phyloP scores from a whole-genome alignment of 1,284 basidiomycete species.

The Apiotrichum sp. region DNA sequence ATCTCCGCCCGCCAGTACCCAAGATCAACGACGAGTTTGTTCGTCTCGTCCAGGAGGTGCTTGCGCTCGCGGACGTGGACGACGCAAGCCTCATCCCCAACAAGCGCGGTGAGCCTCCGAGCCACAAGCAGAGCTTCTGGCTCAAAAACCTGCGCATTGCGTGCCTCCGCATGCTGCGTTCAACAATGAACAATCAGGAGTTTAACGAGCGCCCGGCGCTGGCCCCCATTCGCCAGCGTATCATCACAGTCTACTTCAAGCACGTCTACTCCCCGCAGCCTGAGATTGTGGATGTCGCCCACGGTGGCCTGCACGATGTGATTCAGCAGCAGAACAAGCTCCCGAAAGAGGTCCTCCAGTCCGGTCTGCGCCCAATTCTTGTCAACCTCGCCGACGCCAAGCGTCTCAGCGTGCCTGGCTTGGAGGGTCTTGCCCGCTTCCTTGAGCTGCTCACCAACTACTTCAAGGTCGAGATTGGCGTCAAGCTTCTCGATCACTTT shows the following conservation, averaged over 20 bases:
- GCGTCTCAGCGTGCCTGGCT: conserved; percentile 83
- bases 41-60: conserved; percentile 85
- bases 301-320: conserved; percentile 86
- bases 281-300: conserved; percentile 93
- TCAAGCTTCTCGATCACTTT: conserved; percentile 95
- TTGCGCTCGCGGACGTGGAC: conserved; percentile 93
- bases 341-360: conserved; percentile 92
- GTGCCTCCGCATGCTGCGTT: conserved; percentile 86
- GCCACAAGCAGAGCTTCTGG: conserved; percentile 74
- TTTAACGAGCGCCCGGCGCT: conserved; percentile 77
- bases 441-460: conserved; percentile 95
- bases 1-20: conserved; percentile 73
- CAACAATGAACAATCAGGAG: conserved; percentile 89
- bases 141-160: conserved; percentile 90
- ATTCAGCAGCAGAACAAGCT: conserved; percentile 83
- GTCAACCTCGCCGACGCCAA: conserved; percentile 98
- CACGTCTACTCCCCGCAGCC: conserved; percentile 89
- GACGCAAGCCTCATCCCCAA: conserved; percentile 65
- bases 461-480: conserved; percentile 99
- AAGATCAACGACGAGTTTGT: conserved; percentile 89
- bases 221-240: conserved; percentile 66
- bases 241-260: conserved; percentile 97
- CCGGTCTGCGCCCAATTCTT: conserved; percentile 88
- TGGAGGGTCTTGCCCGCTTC: conserved; percentile 92
- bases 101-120: conserved; percentile 56